A percentile compares a stretch with the other conserved stretches of the same genome.
Conservation (phyloP, 1,284 basidiomycete genomes). For the Puccinia triticina region DNA sequence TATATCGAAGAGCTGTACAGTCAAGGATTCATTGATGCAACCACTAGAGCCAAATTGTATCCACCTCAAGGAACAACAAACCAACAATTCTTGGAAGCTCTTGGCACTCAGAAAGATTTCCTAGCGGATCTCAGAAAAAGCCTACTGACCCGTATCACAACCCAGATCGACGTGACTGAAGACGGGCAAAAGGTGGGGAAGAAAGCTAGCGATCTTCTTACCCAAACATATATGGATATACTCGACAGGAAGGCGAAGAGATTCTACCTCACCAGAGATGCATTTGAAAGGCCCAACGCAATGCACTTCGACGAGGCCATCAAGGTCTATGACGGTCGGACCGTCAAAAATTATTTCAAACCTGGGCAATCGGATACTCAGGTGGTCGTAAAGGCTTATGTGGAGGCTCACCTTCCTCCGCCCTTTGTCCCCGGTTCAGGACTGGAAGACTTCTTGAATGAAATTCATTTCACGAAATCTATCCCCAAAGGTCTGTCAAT, state of each 20-base stretch:
- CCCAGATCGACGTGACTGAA: not conserved
- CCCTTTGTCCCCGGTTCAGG: no score
- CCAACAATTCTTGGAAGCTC: not conserved
- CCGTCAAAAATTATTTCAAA: no score
- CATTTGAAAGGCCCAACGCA: not conserved
- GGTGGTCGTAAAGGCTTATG: not conserved
- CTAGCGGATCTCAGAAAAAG: not conserved
- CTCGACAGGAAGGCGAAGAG: not conserved
- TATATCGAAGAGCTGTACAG: not conserved
- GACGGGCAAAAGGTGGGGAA: not conserved
- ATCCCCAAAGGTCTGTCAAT: no score
- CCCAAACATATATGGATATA: not conserved
- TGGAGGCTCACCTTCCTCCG: not conserved
- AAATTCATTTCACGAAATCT: not conserved
- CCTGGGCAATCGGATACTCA: not conserved
- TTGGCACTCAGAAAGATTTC: slow-evolving; percentile 5
- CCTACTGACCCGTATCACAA: no score
- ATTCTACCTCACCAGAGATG: slow-evolving; percentile 5
- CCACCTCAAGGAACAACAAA: no score
- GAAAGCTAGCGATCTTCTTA: not conserved
- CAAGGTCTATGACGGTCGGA: not conserved
- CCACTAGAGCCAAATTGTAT: not conserved
- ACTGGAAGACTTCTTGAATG: not conserved
- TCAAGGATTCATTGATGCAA: not conserved
- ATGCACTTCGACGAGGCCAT: not conserved